Percentiles rank a stretch among this genome's conserved stretches.
These are phyloP conservation scores for Lentinula guzmanii DNA, from an alignment of 768 basidiomycete genomes.

Conservation along the genomic window DNA sequence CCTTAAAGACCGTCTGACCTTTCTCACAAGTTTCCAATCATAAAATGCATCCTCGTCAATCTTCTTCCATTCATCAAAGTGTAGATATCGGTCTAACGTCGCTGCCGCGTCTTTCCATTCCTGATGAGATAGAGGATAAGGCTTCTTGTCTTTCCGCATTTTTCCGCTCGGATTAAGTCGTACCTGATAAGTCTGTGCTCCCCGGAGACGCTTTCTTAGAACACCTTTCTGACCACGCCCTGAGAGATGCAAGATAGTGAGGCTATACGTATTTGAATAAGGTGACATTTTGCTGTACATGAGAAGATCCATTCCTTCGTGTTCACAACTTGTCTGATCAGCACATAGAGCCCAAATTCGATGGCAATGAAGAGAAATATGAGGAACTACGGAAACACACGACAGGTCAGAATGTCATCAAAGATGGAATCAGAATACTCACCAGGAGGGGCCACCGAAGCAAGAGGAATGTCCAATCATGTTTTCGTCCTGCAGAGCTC, in stretches of 20 bases:
- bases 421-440: constrained; percentile 15
- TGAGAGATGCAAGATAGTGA: constrained; percentile 20
- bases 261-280: background rate
- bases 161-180: constrained; percentile 6
- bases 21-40: constrained; percentile 83
- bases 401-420: background rate
- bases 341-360: constrained; percentile 83
- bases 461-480: constrained; percentile 73
- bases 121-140: constrained; percentile 10
- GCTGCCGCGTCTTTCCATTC: constrained; percentile 88
- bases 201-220: constrained; percentile 69
- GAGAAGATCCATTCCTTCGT: constrained; percentile 90
- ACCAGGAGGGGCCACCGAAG: constrained; percentile 87
- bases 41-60: constrained; percentile 86
- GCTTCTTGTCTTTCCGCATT: background rate
- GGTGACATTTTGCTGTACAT: constrained; percentile 42
- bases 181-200: constrained; percentile 69
- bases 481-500: constrained; percentile 24
- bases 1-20: constrained; percentile 72
- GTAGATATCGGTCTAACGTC: constrained; percentile 72
- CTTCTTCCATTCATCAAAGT: constrained; percentile 88
- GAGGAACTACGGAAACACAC: constrained; percentile 46
- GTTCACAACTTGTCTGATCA: constrained; percentile 90
- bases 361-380: constrained; percentile 79
- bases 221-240: constrained; percentile 84